Evolutionary conservation across 495 filamentous ascomycete genomes (phyloP).

Genomic region (Talaromyces thailandensis): DNA sequence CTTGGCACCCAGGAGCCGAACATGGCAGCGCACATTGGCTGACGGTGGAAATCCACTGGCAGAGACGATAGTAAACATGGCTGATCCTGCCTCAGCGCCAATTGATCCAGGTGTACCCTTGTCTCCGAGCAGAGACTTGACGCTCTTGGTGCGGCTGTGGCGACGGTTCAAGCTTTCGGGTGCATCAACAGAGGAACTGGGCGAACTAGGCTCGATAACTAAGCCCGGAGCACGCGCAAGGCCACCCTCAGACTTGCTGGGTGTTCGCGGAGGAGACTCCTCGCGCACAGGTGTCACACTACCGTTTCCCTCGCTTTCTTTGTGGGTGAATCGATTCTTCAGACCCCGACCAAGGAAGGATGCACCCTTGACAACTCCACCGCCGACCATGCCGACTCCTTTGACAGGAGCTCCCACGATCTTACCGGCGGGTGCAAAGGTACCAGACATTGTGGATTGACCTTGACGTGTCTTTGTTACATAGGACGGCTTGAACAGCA

Average conservation of each 20-base stretch:
- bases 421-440: conserved; percentile 83
- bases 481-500: conserved; percentile 92
- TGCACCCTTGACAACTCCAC: conserved; percentile 77
- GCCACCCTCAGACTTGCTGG: conserved; percentile 17
- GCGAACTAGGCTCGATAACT: conserved; percentile 14
- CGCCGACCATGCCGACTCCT: conserved; percentile 71
- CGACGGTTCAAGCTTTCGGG: conserved; percentile 26
- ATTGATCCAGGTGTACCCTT: conserved; percentile 42
- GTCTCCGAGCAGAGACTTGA: conserved; percentile 41
- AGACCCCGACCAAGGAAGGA: conserved; percentile 78
- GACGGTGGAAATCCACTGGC: conserved; percentile 69
- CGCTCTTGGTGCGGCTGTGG: conserved; percentile 61
- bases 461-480: conserved; percentile 82
- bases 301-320: conserved; percentile 46
- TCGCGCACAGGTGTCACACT: conserved; percentile 22
- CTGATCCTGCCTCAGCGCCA: conserved; percentile 60
- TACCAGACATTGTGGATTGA: conserved; percentile 87
- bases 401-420: conserved; percentile 91
- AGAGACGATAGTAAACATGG: conserved; percentile 69
- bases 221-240: conserved; percentile 26
- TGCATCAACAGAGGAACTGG: conserved; percentile 29
- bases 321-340: conserved; percentile 44
- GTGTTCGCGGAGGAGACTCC: conserved; percentile 9
- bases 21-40: conserved; percentile 71
- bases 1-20: conserved; percentile 58